These are phyloP conservation scores for Taphrina pruni DNA, from an alignment of 1,139 yeast genomes.

Conservation along the genomic window DNA sequence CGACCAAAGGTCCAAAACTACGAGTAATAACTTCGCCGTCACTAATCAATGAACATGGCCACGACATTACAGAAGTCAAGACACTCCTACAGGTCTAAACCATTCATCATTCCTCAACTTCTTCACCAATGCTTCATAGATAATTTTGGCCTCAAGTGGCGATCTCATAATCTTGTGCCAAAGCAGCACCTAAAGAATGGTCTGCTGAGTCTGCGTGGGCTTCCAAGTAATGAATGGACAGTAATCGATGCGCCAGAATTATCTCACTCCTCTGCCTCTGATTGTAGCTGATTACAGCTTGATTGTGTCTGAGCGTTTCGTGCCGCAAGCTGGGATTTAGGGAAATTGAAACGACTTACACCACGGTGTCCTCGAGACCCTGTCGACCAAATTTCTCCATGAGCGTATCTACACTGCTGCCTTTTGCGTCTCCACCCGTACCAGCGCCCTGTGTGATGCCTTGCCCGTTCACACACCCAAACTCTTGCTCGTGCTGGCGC, in stretches of 20 bases:
- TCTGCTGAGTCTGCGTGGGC: no score
- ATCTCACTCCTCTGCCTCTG: background rate
- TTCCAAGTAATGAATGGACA: background rate
- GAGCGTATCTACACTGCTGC: background rate
- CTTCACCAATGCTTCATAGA: background rate
- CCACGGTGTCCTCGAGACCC: constrained; percentile 3
- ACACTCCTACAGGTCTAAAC: background rate
- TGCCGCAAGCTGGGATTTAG: background rate
- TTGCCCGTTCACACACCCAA: background rate
- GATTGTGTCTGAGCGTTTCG: no score
- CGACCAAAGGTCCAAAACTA: background rate
- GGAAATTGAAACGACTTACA: background rate
- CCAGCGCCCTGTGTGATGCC: background rate
- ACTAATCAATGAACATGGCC: background rate
- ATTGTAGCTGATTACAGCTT: no score
- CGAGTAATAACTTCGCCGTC: background rate
- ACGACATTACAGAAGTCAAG: constrained; percentile 3
- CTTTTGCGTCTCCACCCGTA: background rate
- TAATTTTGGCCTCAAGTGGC: background rate
- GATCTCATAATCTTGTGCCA: background rate
- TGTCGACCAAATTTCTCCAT: constrained; percentile 2
- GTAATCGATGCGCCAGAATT: background rate
- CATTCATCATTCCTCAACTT: background rate
- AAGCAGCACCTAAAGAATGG: no score
- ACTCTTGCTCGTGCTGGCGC: background rate